A percentile compares a stretch with the other conserved stretches of the same genome.
These are phyloP conservation scores for Aspergillus pseudoglaucus DNA, from an alignment of 2,329 filamentous ascomycete genomes.

Conservation along the genomic window DNA sequence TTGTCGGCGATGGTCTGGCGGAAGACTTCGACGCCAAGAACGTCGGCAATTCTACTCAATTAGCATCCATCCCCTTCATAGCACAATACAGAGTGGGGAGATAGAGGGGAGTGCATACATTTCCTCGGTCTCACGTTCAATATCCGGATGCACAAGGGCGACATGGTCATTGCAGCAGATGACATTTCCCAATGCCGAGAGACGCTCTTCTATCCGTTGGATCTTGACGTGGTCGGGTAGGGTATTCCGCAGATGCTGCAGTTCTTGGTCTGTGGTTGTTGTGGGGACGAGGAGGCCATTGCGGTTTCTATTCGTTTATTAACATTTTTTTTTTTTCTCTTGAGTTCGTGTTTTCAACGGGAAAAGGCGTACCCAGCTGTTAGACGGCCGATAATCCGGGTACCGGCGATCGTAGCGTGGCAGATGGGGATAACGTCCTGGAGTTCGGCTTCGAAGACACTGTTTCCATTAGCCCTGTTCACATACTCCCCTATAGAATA, in stretches of 20 bases:
- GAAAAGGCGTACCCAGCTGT: constrained; percentile 66
- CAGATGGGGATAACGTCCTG: constrained; percentile 97
- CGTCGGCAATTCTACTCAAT: constrained; percentile 65
- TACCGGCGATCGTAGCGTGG: constrained; percentile 93
- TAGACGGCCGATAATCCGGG: constrained; percentile 88
- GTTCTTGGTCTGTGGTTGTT: constrained; percentile 92
- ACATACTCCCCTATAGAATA: too few species aligned
- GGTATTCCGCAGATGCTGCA: constrained; percentile 92
- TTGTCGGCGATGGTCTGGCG: constrained; percentile 93
- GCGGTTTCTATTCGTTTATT: constrained; percentile 60
- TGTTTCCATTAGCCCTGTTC: constrained; percentile 25
- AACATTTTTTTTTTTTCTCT: not conserved
- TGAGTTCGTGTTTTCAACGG: not conserved
- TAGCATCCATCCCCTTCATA: not conserved
- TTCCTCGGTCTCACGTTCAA: constrained; percentile 97
- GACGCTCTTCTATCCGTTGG: constrained; percentile 92
- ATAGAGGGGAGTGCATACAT: constrained; percentile 45
- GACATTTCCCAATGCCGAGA: constrained; percentile 93
- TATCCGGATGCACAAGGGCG: constrained; percentile 88
- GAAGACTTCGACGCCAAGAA: constrained; percentile 58
- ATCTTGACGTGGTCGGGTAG: constrained; percentile 89
- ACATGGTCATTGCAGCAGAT: constrained; percentile 97
- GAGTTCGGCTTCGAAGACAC: constrained; percentile 94
- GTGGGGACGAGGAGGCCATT: constrained; percentile 95
- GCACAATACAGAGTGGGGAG: too few species aligned